Conservation (phyloP, 1,284 basidiomycete species). For the Apiotrichum sp. region DNA sequence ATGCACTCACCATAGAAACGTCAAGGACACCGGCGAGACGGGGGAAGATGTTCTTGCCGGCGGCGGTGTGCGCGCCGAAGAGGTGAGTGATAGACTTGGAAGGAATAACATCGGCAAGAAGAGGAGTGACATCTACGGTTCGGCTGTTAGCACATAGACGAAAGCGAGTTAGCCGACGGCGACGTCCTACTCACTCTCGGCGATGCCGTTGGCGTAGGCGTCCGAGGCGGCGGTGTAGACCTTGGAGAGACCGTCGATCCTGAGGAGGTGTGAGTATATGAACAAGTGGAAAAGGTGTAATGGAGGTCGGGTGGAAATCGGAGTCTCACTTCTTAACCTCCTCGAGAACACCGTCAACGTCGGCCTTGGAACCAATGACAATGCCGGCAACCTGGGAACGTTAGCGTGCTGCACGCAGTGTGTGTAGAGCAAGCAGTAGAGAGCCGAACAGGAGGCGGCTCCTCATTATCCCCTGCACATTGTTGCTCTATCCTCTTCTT, state of each 20-base stretch:
- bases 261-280: slow-evolving; percentile 10
- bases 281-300: background rate
- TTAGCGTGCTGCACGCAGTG: background rate
- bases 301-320: background rate
- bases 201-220: slow-evolving; percentile 45
- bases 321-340: slow-evolving; percentile 66
- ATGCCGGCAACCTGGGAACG: slow-evolving; percentile 69
- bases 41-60: slow-evolving; percentile 71
- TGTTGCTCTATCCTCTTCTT: background rate
- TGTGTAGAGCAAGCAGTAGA: no score
- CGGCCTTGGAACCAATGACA: slow-evolving; percentile 66
- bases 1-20: slow-evolving; percentile 53
- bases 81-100: slow-evolving; percentile 68
- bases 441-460: background rate
- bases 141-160: slow-evolving; percentile 2
- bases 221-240: slow-evolving; percentile 49
- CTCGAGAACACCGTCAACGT: slow-evolving; percentile 64
- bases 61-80: slow-evolving; percentile 67
- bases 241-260: slow-evolving; percentile 47
- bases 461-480: background rate
- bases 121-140: slow-evolving; percentile 50
- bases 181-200: slow-evolving; percentile 44
- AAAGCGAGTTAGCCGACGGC: background rate
- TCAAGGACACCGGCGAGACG: slow-evolving; percentile 84
- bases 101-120: slow-evolving; percentile 51